These are phyloP conservation scores for Amborella trichopoda DNA, from an alignment of 164 flowering plant species.

Conservation along the genomic window DNA sequence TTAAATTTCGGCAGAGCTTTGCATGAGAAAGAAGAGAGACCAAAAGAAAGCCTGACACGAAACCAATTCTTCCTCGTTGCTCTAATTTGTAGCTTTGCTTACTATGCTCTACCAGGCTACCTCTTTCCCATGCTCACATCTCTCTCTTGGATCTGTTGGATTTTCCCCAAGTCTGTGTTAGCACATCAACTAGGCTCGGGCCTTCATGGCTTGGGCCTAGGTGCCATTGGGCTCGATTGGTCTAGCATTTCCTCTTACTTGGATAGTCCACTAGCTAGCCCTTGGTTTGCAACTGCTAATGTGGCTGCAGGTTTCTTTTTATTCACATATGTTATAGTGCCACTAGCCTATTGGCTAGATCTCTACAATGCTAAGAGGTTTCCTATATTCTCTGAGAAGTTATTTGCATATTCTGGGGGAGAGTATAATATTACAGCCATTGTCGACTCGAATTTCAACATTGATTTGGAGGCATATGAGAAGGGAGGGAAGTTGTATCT, in stretches of 20 bases:
- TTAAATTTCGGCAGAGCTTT: conserved; percentile 39
- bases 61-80: conserved; percentile 70
- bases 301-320: conserved; percentile 52
- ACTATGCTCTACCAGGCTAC: conserved; percentile 75
- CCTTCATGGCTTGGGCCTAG: conserved; percentile 56
- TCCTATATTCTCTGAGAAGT: conserved; percentile 45
- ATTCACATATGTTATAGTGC: conserved; percentile 58
- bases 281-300: conserved; percentile 89
- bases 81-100: conserved; percentile 62
- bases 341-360: conserved; percentile 52
- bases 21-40: conserved; percentile 55
- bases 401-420: conserved; percentile 41
- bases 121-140: conserved; percentile 67
- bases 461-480: conserved; percentile 45
- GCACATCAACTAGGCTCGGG: conserved; percentile 86
- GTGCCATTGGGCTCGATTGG: conserved; percentile 69
- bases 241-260: conserved; percentile 65
- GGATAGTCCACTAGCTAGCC: conserved; percentile 79
- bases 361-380: conserved; percentile 62
- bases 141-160: conserved; percentile 78
- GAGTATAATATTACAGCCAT: conserved; percentile 43
- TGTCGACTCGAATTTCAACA: conserved; percentile 44
- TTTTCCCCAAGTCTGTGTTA: conserved; percentile 38
- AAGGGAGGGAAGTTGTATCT: conserved; percentile 46
- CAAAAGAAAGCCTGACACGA: conserved; percentile 46